Percentiles rank a stretch among this genome's conserved stretches.
phyloP scores from a whole-genome alignment of 164 flowering plant genomes.

The Sextonia rubra region DNA sequence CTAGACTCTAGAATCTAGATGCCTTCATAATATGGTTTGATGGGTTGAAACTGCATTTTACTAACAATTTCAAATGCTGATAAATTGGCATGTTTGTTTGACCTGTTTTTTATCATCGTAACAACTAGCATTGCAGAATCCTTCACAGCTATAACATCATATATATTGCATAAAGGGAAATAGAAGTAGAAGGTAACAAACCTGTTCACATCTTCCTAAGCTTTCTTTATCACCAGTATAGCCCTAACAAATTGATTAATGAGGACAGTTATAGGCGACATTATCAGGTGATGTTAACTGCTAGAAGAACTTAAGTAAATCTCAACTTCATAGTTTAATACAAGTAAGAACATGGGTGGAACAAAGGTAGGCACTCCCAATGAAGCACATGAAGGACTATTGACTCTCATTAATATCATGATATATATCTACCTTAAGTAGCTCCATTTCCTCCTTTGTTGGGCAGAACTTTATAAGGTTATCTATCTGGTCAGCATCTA shows the following conservation, averaged over 20 bases:
- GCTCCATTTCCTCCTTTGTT: slow-evolving; percentile 92
- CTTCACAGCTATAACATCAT: background rate
- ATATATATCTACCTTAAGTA: slow-evolving; percentile 55
- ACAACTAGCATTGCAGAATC: background rate
- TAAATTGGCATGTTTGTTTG: background rate
- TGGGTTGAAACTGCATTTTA: background rate
- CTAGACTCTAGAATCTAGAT: background rate
- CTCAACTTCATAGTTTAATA: background rate
- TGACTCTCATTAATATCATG: too few species aligned
- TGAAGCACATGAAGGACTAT: too few species aligned
- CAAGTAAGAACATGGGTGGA: too few species aligned
- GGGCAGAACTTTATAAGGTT: slow-evolving; percentile 96
- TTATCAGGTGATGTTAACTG: slow-evolving; percentile 8
- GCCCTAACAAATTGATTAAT: slow-evolving; percentile 43
- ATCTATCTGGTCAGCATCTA: slow-evolving; percentile 93
- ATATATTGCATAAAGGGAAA: background rate
- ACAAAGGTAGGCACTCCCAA: too few species aligned
- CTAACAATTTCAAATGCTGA: background rate
- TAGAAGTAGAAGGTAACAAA: slow-evolving; percentile 17
- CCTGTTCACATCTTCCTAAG: slow-evolving; percentile 95
- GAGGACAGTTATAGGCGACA: slow-evolving; percentile 4
- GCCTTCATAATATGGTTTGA: background rate
- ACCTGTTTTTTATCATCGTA: background rate
- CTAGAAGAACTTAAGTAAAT: background rate
- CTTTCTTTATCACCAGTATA: slow-evolving; percentile 81